A percentile compares a stretch with the other conserved stretches of the same genome.
These are phyloP conservation scores for Lepidium africanum DNA, from an alignment of 345 rosid genomes.

Conservation along the genomic window DNA sequence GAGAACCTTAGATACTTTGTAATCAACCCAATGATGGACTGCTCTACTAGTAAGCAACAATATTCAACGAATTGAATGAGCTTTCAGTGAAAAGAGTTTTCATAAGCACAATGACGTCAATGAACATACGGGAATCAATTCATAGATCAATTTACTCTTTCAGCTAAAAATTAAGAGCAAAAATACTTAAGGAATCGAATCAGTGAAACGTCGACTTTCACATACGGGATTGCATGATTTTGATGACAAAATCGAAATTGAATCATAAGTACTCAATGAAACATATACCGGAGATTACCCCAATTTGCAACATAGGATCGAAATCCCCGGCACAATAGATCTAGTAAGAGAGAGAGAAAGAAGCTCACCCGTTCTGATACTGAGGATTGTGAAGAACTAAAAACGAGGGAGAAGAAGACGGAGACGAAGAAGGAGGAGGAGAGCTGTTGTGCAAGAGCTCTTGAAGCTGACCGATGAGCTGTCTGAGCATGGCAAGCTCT, in stretches of 20 bases:
- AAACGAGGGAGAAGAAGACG: slow-evolving; percentile 17
- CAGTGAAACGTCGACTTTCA: neutral
- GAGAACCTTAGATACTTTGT: too few species aligned
- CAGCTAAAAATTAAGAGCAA: neutral
- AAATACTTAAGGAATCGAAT: neutral
- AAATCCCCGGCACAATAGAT: slow-evolving; percentile 9
- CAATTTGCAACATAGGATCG: neutral
- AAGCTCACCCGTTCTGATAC: slow-evolving; percentile 31
- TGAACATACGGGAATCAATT: neutral
- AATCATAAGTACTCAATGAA: neutral
- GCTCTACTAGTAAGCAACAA: neutral
- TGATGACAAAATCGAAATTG: neutral
- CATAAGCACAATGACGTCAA: neutral
- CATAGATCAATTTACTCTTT: neutral
- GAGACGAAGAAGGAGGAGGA: slow-evolving; percentile 29
- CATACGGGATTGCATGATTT: neutral
- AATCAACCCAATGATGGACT: too few species aligned
- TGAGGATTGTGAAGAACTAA: slow-evolving; percentile 32
- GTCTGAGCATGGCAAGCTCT: slow-evolving; percentile 96
- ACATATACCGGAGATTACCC: neutral
- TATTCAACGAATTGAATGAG: neutral
- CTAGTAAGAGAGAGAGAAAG: slow-evolving; percentile 3
- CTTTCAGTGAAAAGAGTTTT: neutral
- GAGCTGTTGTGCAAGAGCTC: slow-evolving; percentile 74
- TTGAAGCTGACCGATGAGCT: slow-evolving; percentile 91